These are phyloP conservation scores for Geotrichum bryndzae DNA, from an alignment of 1,139 yeast species.

Conservation along the genomic window DNA sequence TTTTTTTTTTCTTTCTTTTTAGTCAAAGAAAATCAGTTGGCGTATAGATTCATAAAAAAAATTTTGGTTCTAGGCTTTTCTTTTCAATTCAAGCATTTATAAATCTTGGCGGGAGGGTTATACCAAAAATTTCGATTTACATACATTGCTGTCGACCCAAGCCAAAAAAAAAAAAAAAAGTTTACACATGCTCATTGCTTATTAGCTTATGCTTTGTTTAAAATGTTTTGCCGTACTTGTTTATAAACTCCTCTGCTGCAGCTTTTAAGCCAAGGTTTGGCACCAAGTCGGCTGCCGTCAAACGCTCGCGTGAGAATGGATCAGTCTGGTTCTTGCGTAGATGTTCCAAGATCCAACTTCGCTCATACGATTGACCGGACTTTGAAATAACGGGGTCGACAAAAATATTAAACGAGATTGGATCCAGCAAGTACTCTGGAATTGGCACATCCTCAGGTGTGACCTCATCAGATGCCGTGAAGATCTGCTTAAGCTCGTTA, in stretches of 20 bases:
- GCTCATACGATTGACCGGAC: conserved; percentile 47
- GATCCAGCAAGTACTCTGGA: conserved; percentile 45
- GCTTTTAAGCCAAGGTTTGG: conserved; percentile 43
- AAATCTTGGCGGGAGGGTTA: too few species aligned
- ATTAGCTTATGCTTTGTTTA: background rate
- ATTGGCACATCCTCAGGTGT: conserved; percentile 27
- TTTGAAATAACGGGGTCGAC: conserved; percentile 47
- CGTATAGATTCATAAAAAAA: too few species aligned
- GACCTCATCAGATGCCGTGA: background rate
- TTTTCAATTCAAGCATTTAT: too few species aligned
- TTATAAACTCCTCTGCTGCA: conserved; percentile 32
- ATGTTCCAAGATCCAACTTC: conserved; percentile 39
- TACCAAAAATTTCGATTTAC: too few species aligned
- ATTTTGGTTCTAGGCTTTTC: too few species aligned
- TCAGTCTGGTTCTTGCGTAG: conserved; percentile 38
- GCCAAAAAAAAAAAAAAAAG: too few species aligned
- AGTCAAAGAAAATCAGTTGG: too few species aligned
- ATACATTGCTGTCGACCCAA: too few species aligned
- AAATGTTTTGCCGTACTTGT: background rate
- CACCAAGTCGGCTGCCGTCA: conserved; percentile 39
- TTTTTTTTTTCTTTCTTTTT: too few species aligned
- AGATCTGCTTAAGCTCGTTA: conserved; percentile 22
- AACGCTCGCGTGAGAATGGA: conserved; percentile 41
- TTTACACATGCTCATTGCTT: background rate
- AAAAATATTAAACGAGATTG: conserved; percentile 44